Base-by-base conservation (phyloP, 164 flowering plant species). In the Nymphaea thermarum region DNA sequence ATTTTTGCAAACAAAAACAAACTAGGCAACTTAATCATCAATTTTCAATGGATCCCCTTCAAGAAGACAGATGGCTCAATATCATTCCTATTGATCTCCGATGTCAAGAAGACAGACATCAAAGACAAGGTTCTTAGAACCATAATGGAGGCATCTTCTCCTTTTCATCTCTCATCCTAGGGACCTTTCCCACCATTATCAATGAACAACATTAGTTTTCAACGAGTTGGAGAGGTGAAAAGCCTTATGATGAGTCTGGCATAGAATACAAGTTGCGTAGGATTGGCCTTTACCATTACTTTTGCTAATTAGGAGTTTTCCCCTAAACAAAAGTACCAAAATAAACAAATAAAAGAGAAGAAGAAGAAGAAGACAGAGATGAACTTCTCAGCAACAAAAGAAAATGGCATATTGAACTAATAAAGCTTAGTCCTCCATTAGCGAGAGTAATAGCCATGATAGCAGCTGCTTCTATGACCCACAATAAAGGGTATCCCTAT, bases 401-500 rank as follows among this genome's bases (percentile, higher is more conserved):
- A 25, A 25, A 25, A 25, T 25, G 1, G 36, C 36, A 25, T 25
- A 25, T 25, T 25, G 36, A 1, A 25, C 36, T 12, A 47, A 12
- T 2, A 25, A 64, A 42, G 15, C 69, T 60, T 75, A 85, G 87
- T 68, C 84, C 82, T 68, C 82, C 85, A 70, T 82, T 80, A 41
- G 91, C 84, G 71, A 86, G 83, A 70, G 76, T 85, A 75, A 86
- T 79, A 63, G 88, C 85, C 91, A 88, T 85, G 43, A 88, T 45
- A 43, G 95, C 89, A 42, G 93, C 93, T 25, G 85, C 87, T 78
- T 87, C 91, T 89, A 87, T 87, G 64, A 86, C 91, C 91, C 88
- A 87, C 71, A 91, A 88, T 12, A 88, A 70, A 70, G 91, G 90
- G 73, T 88, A 86, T 89, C 94, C 85, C 91, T 85, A 85, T 68